These are phyloP conservation scores for Geotrichum fermentans DNA, from an alignment of 1,139 yeast species.

Conservation along the genomic window DNA sequence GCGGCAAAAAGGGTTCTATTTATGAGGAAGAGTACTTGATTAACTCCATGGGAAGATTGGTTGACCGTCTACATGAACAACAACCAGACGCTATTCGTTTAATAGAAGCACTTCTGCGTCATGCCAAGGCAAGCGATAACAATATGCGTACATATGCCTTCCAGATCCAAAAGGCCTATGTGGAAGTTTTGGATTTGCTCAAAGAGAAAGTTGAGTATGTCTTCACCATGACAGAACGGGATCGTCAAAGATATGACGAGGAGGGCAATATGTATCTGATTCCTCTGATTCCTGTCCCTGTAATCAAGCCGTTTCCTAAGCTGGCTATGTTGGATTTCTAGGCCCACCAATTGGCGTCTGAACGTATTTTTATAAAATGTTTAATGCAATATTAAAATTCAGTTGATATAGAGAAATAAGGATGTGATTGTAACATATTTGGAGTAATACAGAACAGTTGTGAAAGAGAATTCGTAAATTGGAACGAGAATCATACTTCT, in stretches of 20 bases:
- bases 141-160: slow-evolving; percentile 72
- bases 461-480: no score
- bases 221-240: slow-evolving; percentile 66
- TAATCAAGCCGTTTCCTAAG: slow-evolving; percentile 21
- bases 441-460: no score
- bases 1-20: slow-evolving; percentile 95
- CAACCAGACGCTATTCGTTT: slow-evolving; percentile 68
- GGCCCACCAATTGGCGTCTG: no score
- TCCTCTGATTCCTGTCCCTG: slow-evolving; percentile 27
- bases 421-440: no score
- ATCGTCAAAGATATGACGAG: slow-evolving; percentile 83
- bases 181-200: slow-evolving; percentile 52
- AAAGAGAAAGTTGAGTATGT: slow-evolving; percentile 64
- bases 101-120: slow-evolving; percentile 70
- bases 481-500: no score
- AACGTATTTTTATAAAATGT: background rate
- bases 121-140: slow-evolving; percentile 32
- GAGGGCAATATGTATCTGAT: slow-evolving; percentile 66
- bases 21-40: slow-evolving; percentile 95
- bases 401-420: no score
- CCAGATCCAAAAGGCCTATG: slow-evolving; percentile 67
- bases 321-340: slow-evolving; percentile 17
- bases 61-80: slow-evolving; percentile 75
- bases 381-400: background rate
- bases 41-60: slow-evolving; percentile 77